phyloP scores from a whole-genome alignment of 768 basidiomycete species.

The Pleurotus eryngii region DNA sequence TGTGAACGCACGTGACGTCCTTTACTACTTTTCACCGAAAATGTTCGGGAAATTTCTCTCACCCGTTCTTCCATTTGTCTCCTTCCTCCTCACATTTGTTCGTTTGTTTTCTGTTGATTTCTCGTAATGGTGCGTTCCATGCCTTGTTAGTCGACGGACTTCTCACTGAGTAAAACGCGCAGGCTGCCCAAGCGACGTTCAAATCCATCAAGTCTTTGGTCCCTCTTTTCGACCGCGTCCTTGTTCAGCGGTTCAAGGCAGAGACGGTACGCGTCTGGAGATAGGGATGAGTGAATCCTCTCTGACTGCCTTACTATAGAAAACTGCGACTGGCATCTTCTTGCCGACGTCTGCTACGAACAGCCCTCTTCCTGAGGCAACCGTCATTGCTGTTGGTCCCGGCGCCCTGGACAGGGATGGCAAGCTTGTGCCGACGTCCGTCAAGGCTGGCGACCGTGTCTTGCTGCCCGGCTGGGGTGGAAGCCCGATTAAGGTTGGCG shows the following conservation, averaged over 20 bases:
- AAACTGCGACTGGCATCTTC: slow-evolving; percentile 97
- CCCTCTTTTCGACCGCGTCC: slow-evolving; percentile 92
- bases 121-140: slow-evolving; percentile 8
- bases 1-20: not conserved
- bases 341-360: slow-evolving; percentile 86
- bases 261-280: slow-evolving; percentile 69
- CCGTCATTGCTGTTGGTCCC: slow-evolving; percentile 93
- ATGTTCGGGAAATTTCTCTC: slow-evolving; percentile 9
- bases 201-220: slow-evolving; percentile 89
- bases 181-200: slow-evolving; percentile 92
- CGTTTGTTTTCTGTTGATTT: not conserved
- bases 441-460: slow-evolving; percentile 89
- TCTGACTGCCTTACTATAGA: slow-evolving; percentile 42
- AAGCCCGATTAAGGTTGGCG: slow-evolving; percentile 92
- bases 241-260: slow-evolving; percentile 96
- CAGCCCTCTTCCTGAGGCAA: slow-evolving; percentile 92
- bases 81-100: not conserved
- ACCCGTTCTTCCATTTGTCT: slow-evolving; percentile 4
- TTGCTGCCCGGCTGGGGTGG: slow-evolving; percentile 97
- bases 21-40: slow-evolving; percentile 5
- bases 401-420: slow-evolving; percentile 92
- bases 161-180: not conserved
- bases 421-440: slow-evolving; percentile 63
- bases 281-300: not conserved
- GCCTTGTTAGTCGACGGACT: too few relatives aligned